Evolutionary conservation across 192 early-diverging fungal genomes (phyloP).

Genomic region (Spizellomyces punctatus): DNA sequence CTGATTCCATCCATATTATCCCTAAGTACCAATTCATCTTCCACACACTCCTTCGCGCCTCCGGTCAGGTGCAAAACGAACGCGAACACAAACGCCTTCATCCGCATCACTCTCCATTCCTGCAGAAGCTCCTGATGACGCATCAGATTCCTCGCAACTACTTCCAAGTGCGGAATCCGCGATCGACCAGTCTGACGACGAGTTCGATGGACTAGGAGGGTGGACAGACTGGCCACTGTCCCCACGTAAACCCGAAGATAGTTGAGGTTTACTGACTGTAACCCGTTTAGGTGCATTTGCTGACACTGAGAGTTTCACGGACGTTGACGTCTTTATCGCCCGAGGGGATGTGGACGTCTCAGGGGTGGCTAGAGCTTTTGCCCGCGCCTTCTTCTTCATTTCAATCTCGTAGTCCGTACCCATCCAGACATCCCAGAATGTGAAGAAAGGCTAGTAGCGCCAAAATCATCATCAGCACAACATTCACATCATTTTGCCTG

Average conservation of each 20-base stretch:
- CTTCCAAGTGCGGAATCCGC: constrained; percentile 22
- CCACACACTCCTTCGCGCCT: too few relatives aligned
- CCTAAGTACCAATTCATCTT: too few relatives aligned
- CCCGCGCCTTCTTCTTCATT: constrained; percentile 31
- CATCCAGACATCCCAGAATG: constrained; percentile 74
- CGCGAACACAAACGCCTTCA: too few relatives aligned
- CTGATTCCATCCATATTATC: too few relatives aligned
- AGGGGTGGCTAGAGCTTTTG: constrained; percentile 6
- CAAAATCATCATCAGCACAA: not conserved
- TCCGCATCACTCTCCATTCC: not conserved
- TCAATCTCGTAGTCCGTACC: constrained; percentile 61
- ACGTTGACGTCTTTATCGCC: too few relatives aligned
- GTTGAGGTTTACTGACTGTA: too few relatives aligned
- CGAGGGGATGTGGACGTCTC: not conserved
- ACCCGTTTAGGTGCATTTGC: too few relatives aligned
- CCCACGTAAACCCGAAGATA: too few relatives aligned
- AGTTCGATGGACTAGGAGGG: constrained; percentile 7
- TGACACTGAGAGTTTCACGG: too few relatives aligned
- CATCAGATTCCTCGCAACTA: constrained; percentile 19
- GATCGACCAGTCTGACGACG: constrained; percentile 4
- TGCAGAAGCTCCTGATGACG: not conserved
- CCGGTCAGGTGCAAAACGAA: too few relatives aligned
- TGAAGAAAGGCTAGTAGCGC: constrained; percentile 73
- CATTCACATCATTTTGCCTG: too few relatives aligned
- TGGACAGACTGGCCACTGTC: too few relatives aligned